These are phyloP conservation scores for Stenocarpella maydis DNA, from an alignment of 2,329 filamentous ascomycete species.

Conservation along the genomic window DNA sequence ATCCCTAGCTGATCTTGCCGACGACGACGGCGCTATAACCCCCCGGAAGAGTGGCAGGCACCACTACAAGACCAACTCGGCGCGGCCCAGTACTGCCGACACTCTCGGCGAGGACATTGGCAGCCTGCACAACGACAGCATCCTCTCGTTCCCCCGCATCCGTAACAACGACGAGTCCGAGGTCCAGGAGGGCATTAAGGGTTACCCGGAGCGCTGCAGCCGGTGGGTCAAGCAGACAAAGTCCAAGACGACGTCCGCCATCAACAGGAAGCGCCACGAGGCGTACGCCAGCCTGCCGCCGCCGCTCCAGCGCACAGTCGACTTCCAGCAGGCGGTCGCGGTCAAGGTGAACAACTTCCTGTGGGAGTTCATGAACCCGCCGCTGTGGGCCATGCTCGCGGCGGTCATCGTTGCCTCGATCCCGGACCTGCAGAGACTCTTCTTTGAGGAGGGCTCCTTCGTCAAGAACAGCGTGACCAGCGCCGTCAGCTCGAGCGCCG, in stretches of 20 bases:
- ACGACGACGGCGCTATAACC: slow-evolving; percentile 23
- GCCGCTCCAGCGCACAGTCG: slow-evolving; percentile 49
- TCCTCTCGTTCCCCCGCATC: slow-evolving; percentile 70
- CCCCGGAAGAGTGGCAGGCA: slow-evolving; percentile 46
- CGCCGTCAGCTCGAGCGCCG: slow-evolving; percentile 83
- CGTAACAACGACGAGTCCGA: slow-evolving; percentile 53
- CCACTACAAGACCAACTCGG: slow-evolving; percentile 39
- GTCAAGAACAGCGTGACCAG: slow-evolving; percentile 91
- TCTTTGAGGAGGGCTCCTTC: slow-evolving; percentile 90
- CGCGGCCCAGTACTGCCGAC: slow-evolving; percentile 31
- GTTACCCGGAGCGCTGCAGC: slow-evolving; percentile 49
- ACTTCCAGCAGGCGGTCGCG: slow-evolving; percentile 45
- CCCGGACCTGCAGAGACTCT: slow-evolving; percentile 80
- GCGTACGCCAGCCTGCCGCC: slow-evolving; percentile 51
- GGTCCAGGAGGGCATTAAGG: slow-evolving; percentile 51
- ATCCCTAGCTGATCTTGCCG: slow-evolving; percentile 47
- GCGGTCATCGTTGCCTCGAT: slow-evolving; percentile 93
- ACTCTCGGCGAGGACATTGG: slow-evolving; percentile 36
- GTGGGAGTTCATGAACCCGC: slow-evolving; percentile 98
- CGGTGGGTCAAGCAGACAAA: slow-evolving; percentile 44
- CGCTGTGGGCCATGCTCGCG: slow-evolving; percentile 94
- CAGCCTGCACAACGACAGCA: slow-evolving; percentile 53
- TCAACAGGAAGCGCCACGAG: slow-evolving; percentile 37
- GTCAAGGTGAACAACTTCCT: slow-evolving; percentile 68
- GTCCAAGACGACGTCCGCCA: slow-evolving; percentile 28